These are phyloP conservation scores for Psilocybe tampanensis DNA, from an alignment of 768 basidiomycete genomes.

Conservation along the genomic window DNA sequence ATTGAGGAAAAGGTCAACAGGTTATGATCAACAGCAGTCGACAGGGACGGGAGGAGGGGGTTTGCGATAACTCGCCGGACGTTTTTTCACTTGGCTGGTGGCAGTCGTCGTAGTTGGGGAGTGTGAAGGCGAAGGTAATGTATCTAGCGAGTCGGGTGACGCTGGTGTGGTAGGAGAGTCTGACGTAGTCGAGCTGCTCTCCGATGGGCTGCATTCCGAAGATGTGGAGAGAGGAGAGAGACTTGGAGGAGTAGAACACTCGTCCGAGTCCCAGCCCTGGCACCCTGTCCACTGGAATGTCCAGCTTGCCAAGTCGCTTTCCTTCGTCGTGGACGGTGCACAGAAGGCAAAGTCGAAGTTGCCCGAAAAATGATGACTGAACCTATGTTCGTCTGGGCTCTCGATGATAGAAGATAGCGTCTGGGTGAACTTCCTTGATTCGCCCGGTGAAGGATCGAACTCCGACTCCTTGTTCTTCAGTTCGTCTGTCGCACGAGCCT, in stretches of 20 bases:
- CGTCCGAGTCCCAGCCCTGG: conserved; percentile 24
- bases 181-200: not conserved
- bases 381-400: conserved; percentile 34
- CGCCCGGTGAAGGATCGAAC: conserved; percentile 7
- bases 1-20: too few relatives aligned
- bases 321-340: conserved; percentile 8
- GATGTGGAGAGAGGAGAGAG: not conserved
- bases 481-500: conserved; percentile 5
- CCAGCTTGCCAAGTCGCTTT: conserved; percentile 17
- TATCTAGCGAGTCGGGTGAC: not conserved
- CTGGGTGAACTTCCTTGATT: conserved; percentile 17
- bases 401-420: conserved; percentile 35
- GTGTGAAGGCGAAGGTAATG: not conserved
- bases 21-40: conserved; percentile 14
- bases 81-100: conserved; percentile 17
- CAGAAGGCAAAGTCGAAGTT: conserved; percentile 24
- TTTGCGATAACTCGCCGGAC: conserved; percentile 28
- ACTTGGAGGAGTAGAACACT: too few relatives aligned
- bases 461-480: not conserved
- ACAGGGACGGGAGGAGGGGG: conserved; percentile 23
- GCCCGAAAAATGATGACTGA: conserved; percentile 22
- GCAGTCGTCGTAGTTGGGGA: conserved; percentile 5
- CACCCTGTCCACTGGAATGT: conserved; percentile 21
- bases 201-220: not conserved
- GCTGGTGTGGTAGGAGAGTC: conserved; percentile 8